Base-by-base conservation (phyloP, 2,329 filamentous ascomycete species). In the Trichoderma atrobrunneum region DNA sequence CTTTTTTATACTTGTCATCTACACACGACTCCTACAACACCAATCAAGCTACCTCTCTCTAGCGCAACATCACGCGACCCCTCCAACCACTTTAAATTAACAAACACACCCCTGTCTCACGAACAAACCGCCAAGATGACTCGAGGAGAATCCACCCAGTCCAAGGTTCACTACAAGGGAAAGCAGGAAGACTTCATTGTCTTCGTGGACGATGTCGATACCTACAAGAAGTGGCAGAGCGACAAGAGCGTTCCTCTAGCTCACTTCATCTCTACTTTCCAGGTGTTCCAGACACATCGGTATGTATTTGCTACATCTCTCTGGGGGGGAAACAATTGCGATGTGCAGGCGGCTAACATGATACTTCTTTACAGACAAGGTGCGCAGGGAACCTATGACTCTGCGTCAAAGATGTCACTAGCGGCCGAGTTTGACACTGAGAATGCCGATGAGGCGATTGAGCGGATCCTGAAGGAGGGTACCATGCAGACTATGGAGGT, bases 221-320 rank as follows among this genome's bases (percentile, higher is more conserved):
- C 87, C 63, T 90, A 93, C 78, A 86, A 93, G 82, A 91, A 95
- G 82, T 98, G 95, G 95, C 90, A 91, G 86, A 85, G 81, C 5
- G 95, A 98, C 85, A 90, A 89, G 80, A 91, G 88, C 34, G 85
- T 96, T 34, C 92, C 96, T 48, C 85, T 98, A 62, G 88, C 93
- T 1, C 91, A 98, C 78, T 95, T 99, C 71, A 88, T 98, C 71
- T 93, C 91, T 72, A 88, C 92, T 8, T 98, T 93, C 87, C 93
- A 97, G 87, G 87, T 99, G 79, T 97, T 97, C 79, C 85, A 92
- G 57, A 97, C 94, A 43, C 93, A 97, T 86, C 92, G 91, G 95
- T 98, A 87, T 85, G 92, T 85, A 10, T 51, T 56, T 62, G 14
- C 60, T 26, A 51, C 36, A 30, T 6, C 6, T 5, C 11, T 12